phyloP scores from a whole-genome alignment of 1,284 basidiomycete species.

The Melampsora larici-populina region DNA sequence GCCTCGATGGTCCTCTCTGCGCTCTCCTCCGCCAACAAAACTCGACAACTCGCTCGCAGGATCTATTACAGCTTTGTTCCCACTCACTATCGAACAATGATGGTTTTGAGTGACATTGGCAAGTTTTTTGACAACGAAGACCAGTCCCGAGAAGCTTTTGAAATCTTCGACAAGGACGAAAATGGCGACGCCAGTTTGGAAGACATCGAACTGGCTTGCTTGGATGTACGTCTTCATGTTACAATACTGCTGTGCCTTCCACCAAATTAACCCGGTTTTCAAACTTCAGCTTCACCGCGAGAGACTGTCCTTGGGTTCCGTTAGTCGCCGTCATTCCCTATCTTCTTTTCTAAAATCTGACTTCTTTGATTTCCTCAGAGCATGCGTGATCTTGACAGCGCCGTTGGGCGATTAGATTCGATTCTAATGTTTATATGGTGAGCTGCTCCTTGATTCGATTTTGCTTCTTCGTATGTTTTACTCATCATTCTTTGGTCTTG shows the following conservation, averaged over 20 bases:
- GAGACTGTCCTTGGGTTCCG: slow-evolving; percentile 72
- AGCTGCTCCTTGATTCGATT: background rate
- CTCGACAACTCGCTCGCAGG: slow-evolving; percentile 72
- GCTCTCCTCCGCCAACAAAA: slow-evolving; percentile 74
- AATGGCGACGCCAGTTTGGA: slow-evolving; percentile 76
- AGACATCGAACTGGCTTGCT: slow-evolving; percentile 71
- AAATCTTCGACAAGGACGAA: slow-evolving; percentile 75
- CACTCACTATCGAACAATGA: slow-evolving; percentile 60
- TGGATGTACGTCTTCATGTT: slow-evolving; percentile 53
- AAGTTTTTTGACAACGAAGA: slow-evolving; percentile 69
- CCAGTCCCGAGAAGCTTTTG: slow-evolving; percentile 64
- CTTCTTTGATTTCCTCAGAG: slow-evolving; percentile 54
- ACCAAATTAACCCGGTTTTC: background rate
- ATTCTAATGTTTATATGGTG: slow-evolving; percentile 51
- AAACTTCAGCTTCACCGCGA: slow-evolving; percentile 71
- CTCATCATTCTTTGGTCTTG: background rate
- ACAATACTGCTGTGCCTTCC: background rate
- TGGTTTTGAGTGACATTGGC: slow-evolving; percentile 70
- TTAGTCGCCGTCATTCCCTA: background rate
- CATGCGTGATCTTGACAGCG: slow-evolving; percentile 86
- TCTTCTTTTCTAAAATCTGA: background rate
- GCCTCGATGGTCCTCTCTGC: slow-evolving; percentile 75
- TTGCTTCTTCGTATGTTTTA: too few relatives aligned
- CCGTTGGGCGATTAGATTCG: slow-evolving; percentile 63
- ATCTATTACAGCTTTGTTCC: slow-evolving; percentile 82